These are phyloP conservation scores for Ceratocystis ficicola DNA, from an alignment of 2,329 filamentous ascomycete species.

Conservation along the genomic window DNA sequence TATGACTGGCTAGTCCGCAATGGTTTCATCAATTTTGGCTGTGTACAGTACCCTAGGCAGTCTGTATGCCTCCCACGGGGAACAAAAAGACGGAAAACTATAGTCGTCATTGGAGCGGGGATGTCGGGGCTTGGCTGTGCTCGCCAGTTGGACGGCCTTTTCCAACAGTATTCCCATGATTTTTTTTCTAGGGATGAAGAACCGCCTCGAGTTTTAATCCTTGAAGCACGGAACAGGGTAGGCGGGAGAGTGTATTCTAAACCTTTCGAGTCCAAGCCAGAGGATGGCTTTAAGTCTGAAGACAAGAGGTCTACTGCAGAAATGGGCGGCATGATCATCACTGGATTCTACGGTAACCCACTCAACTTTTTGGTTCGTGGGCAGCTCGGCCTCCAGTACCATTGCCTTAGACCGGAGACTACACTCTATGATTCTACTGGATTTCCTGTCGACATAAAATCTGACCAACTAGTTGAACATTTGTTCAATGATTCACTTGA, in stretches of 20 bases:
- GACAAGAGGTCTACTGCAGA: constrained; percentile 67
- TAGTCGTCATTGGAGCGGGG: constrained; percentile 85
- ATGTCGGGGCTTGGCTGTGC: constrained; percentile 87
- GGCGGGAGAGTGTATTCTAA: constrained; percentile 90
- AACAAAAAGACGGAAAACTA: constrained; percentile 49
- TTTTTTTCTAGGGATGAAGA: constrained; percentile 54
- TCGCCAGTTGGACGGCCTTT: constrained; percentile 76
- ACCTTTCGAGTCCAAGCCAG: constrained; percentile 47
- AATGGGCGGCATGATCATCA: constrained; percentile 97
- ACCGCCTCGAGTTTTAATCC: constrained; percentile 60
- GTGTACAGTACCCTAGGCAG: constrained; percentile 36
- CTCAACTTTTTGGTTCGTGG: constrained; percentile 82
- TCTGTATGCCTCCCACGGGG: constrained; percentile 45
- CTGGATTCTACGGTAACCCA: constrained; percentile 93
- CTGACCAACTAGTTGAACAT: constrained; percentile 75
- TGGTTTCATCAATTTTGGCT: constrained; percentile 95
- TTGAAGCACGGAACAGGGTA: constrained; percentile 78
- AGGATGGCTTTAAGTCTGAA: constrained; percentile 35
- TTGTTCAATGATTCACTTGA: constrained; percentile 93
- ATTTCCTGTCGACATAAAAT: constrained; percentile 60
- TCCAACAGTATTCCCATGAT: constrained; percentile 62
- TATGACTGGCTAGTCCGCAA: constrained; percentile 85
- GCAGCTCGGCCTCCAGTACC: constrained; percentile 77
- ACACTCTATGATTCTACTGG: constrained; percentile 82
- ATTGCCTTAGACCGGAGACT: constrained; percentile 64